Evolutionary conservation across 2,329 filamentous ascomycete species (phyloP).

Genomic region (Colletotrichum chrysophilum): DNA sequence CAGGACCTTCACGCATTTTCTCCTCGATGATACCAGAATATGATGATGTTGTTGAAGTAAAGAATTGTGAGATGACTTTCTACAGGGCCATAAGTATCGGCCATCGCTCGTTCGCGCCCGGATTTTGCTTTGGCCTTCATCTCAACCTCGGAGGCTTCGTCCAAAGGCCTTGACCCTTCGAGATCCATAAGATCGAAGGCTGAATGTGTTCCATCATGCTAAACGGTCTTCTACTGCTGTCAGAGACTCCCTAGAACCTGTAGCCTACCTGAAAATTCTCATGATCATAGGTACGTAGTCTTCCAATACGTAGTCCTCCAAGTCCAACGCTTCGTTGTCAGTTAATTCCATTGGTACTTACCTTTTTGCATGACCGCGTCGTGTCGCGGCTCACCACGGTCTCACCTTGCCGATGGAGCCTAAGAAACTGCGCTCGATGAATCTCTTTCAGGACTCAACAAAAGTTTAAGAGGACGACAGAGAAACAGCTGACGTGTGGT

Average conservation of each 20-base stretch:
- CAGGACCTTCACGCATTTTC: background rate
- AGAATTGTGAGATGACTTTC: background rate
- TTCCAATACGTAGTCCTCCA: too few species aligned
- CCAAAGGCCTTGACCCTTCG: background rate
- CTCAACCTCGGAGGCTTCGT: background rate
- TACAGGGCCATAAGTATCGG: background rate
- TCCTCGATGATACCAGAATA: background rate
- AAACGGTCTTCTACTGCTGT: background rate
- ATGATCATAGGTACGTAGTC: background rate
- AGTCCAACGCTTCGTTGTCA: background rate
- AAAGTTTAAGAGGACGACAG: background rate
- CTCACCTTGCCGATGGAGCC: background rate
- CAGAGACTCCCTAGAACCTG: background rate
- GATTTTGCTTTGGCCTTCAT: background rate
- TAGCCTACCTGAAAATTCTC: rapidly evolving
- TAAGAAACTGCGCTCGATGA: background rate
- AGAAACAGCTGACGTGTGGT: background rate
- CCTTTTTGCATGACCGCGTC: background rate
- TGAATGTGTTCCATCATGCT: background rate
- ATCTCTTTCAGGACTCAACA: background rate
- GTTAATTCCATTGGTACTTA: background rate
- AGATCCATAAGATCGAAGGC: background rate
- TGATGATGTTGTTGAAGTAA: background rate
- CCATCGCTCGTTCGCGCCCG: background rate
- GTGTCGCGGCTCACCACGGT: background rate